A percentile compares a stretch with the other conserved stretches of the same genome.
Evolutionary conservation across 345 rosid genomes (phyloP).

Genomic region (Syzygium oleosum): DNA sequence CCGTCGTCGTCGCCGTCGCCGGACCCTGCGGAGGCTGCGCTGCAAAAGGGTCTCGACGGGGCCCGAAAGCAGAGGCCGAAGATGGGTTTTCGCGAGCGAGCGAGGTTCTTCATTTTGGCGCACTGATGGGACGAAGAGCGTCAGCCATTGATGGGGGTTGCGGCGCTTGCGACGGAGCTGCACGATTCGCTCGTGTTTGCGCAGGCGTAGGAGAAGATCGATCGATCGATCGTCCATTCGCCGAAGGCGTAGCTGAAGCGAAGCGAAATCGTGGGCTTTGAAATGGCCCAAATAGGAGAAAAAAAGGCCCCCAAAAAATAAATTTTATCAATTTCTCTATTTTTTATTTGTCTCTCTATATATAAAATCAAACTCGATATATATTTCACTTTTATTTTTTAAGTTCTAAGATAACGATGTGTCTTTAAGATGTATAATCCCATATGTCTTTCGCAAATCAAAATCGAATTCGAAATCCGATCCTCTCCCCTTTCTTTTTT

Average conservation of each 20-base stretch:
- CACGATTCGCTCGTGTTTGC: neutral
- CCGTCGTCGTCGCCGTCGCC: slow-evolving; percentile 15
- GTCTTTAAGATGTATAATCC: too few relatives aligned
- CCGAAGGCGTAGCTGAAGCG: neutral
- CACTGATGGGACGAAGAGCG: neutral
- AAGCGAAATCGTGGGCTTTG: neutral
- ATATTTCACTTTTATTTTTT: too few relatives aligned
- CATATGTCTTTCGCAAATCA: too few relatives aligned
- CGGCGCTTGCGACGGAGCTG: neutral
- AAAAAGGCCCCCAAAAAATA: neutral
- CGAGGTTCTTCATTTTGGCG: slow-evolving; percentile 1
- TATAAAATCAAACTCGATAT: too few relatives aligned
- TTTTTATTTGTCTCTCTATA: neutral
- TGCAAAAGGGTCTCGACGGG: slow-evolving; percentile 11
- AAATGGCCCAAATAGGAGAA: neutral
- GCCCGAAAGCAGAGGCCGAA: slow-evolving; percentile 4
- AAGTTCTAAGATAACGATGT: too few relatives aligned
- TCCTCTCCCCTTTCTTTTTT: too few relatives aligned
- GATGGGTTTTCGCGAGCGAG: slow-evolving; percentile 13
- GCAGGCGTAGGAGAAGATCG: slow-evolving; percentile 1
- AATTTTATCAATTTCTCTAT: neutral
- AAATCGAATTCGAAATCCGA: too few relatives aligned
- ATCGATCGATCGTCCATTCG: neutral
- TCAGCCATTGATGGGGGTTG: neutral
- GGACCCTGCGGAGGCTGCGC: neutral